These are phyloP conservation scores for Botrytis hyacinthi DNA, from an alignment of 2,329 filamentous ascomycete species.

Conservation along the genomic window DNA sequence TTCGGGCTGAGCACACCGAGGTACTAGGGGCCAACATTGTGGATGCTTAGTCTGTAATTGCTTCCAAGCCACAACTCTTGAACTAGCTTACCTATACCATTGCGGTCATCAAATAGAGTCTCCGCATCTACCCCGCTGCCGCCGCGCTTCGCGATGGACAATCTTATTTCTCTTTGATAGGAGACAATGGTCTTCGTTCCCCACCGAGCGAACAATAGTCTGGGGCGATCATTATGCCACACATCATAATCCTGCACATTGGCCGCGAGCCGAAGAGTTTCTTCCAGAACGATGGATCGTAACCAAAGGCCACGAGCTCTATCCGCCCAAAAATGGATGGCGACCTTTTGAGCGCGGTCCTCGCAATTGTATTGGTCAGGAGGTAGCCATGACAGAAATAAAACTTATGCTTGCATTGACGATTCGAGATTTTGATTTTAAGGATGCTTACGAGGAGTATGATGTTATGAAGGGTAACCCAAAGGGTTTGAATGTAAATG, in stretches of 20 bases:
- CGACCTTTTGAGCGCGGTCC: conserved; percentile 55
- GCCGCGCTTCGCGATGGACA: background rate
- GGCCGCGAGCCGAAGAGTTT: conserved; percentile 46
- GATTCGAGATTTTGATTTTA: conserved; percentile 18
- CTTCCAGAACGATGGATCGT: conserved; percentile 49
- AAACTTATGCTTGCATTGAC: conserved; percentile 47
- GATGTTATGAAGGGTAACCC: background rate
- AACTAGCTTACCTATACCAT: conserved; percentile 28
- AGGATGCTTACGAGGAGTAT: conserved; percentile 10
- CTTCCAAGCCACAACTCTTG: conserved; percentile 22
- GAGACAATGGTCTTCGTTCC: background rate
- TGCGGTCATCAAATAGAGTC: conserved; percentile 29
- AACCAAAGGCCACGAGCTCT: conserved; percentile 40
- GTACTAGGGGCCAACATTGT: conserved; percentile 25
- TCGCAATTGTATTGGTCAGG: conserved; percentile 57
- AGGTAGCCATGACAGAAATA: conserved; percentile 50
- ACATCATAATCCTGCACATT: conserved; percentile 45
- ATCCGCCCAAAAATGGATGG: conserved; percentile 45
- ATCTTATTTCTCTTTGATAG: background rate
- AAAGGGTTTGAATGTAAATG: background rate
- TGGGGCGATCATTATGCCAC: conserved; percentile 6
- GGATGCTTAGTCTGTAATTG: conserved; percentile 16
- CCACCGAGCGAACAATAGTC: background rate
- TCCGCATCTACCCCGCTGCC: background rate
- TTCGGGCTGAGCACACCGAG: conserved; percentile 28